Evolutionary conservation across 306 rosid genomes (phyloP).

Genomic region (Medicago lupulina): DNA sequence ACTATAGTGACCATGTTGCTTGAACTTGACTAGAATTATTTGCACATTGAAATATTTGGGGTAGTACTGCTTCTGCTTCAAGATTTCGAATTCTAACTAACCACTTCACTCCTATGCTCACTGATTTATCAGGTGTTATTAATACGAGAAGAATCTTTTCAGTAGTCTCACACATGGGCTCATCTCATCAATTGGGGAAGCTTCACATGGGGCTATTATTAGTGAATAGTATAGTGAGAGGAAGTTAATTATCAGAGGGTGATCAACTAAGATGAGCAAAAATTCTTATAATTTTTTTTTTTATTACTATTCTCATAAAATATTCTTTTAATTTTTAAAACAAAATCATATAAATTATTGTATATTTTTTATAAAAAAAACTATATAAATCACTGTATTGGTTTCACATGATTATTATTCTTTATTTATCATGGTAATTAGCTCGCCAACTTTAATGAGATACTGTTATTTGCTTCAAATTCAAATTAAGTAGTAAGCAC

Average conservation of each 20-base stretch:
- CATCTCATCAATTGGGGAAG: neutral
- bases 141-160: neutral
- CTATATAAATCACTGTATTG: too few species aligned
- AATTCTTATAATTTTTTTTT: too few species aligned
- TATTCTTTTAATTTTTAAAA: neutral
- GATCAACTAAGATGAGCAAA: neutral
- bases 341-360: neutral
- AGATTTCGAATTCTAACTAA: slow-evolving; percentile 4
- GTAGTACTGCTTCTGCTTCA: neutral
- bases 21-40: slow-evolving; percentile 1
- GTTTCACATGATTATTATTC: too few species aligned
- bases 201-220: neutral
- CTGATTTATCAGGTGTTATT: slow-evolving; percentile 13
- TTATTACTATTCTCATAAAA: too few species aligned
- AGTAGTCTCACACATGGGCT: neutral
- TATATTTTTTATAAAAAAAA: too few species aligned
- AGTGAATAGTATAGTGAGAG: too few species aligned
- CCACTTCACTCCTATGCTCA: neutral
- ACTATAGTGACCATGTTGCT: neutral
- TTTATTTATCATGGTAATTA: too few species aligned
- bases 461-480: too few species aligned
- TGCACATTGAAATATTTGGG: neutral
- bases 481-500: slow-evolving; percentile 29
- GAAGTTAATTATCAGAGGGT: too few species aligned
- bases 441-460: too few species aligned